Evolutionary conservation across 2,329 filamentous ascomycete genomes (phyloP).

Genomic region (Fusarium tricinctum): DNA sequence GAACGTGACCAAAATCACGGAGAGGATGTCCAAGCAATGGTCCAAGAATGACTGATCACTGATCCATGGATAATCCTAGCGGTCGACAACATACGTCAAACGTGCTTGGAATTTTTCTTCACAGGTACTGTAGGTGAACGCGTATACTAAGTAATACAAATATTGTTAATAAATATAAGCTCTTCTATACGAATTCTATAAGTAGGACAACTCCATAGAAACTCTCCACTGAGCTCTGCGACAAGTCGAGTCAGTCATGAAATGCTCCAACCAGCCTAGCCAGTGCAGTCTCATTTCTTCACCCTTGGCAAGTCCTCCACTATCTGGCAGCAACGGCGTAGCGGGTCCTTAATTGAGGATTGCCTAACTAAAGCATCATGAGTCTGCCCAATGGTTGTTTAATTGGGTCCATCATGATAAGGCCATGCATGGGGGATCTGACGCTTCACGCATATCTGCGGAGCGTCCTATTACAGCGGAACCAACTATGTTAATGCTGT

Average conservation of each 20-base stretch:
- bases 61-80: slow-evolving; percentile 21
- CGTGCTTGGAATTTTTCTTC: no score
- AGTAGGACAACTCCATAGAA: neutral
- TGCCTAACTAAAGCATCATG: slow-evolving; percentile 34
- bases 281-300: slow-evolving; percentile 26
- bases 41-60: slow-evolving; percentile 29
- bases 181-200: neutral
- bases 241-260: no score
- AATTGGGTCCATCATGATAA: slow-evolving; percentile 45
- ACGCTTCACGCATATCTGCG: slow-evolving; percentile 44
- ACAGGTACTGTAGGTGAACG: no score
- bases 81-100: slow-evolving; percentile 37
- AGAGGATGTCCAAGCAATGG: slow-evolving; percentile 27
- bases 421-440: slow-evolving; percentile 50
- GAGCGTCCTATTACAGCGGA: slow-evolving; percentile 43
- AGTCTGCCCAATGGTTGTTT: slow-evolving; percentile 32
- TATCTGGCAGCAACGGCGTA: slow-evolving; percentile 22
- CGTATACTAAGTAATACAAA: no score
- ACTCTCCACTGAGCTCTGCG: neutral
- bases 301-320: slow-evolving; percentile 30
- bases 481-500: slow-evolving; percentile 28
- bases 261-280: no score
- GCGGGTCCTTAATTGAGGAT: slow-evolving; percentile 17
- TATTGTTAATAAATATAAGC: no score
- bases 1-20: slow-evolving; percentile 28